phyloP scores from a whole-genome alignment of 139 green algal species.

The Chloropicon primus region DNA sequence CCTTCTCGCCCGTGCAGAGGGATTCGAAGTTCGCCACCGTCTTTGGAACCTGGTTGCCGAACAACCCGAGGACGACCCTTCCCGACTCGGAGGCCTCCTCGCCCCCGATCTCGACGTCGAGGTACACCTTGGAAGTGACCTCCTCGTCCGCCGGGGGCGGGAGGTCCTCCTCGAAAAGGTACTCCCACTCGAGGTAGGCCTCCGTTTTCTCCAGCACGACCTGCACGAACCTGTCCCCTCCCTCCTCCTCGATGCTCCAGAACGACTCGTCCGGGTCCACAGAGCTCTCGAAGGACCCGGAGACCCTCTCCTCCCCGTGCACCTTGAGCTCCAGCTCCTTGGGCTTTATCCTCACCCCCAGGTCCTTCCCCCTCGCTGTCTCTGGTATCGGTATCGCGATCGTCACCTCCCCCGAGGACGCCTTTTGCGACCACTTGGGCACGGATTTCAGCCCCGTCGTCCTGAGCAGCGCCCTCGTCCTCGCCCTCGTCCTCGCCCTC shows the following conservation, averaged over 20 bases:
- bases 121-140: conserved; percentile 12
- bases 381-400: too few species aligned
- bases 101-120: conserved; percentile 52
- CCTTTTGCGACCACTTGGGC: too few species aligned
- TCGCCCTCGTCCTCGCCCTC: too few species aligned
- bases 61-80: conserved; percentile 31
- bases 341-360: not conserved
- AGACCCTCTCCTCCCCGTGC: not conserved
- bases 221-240: not conserved
- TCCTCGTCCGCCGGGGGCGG: not conserved
- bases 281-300: not conserved
- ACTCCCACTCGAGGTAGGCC: not conserved
- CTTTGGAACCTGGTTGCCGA: conserved; percentile 29
- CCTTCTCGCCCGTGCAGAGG: conserved; percentile 60
- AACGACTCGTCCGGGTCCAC: not conserved
- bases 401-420: too few species aligned
- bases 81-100: conserved; percentile 14
- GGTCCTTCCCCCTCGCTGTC: not conserved
- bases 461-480: too few species aligned
- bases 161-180: not conserved
- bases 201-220: not conserved
- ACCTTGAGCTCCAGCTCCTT: not conserved
- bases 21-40: conserved; percentile 49
- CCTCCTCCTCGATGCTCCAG: not conserved
- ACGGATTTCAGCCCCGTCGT: too few species aligned